Percentiles rank a stretch among this genome's conserved stretches.
Conservation (phyloP, 192 early-diverging fungal species). For the Podila minutissima region DNA sequence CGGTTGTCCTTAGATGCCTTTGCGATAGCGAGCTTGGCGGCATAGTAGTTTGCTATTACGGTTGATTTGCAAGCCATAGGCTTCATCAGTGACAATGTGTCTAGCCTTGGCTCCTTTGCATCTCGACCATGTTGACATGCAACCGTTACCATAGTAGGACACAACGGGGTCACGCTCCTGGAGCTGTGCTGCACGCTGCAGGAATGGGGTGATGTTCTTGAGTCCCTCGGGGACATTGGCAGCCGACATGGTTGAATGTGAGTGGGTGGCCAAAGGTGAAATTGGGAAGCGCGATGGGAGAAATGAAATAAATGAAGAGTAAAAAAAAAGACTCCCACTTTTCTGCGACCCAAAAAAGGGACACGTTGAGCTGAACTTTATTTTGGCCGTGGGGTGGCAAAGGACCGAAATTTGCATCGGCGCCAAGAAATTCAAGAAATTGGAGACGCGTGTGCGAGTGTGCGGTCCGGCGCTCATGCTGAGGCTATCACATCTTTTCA, state of each 20-base stretch:
- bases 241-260: conserved; percentile 20
- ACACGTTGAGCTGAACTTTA: no score
- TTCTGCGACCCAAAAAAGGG: no score
- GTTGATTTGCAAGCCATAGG: not conserved
- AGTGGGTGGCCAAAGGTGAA: not conserved
- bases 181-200: conserved; percentile 88
- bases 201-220: conserved; percentile 75
- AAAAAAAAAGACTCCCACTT: no score
- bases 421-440: no score
- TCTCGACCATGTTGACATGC: not conserved
- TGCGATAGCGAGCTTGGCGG: conserved; percentile 80
- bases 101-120: not conserved
- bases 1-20: conserved; percentile 60
- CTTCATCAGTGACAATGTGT: not conserved
- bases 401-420: no score
- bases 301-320: not conserved
- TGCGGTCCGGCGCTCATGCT: no score
- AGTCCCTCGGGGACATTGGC: conserved; percentile 68
- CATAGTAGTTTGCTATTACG: conserved; percentile 79
- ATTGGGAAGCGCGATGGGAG: not conserved
- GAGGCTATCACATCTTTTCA: no score
- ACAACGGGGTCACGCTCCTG: conserved; percentile 84
- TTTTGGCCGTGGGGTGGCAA: no score
- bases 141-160: conserved; percentile 88
- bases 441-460: no score